Evolutionary conservation across 805 yeast species (phyloP).

Genomic region (Hermanozyma aechmeae): DNA sequence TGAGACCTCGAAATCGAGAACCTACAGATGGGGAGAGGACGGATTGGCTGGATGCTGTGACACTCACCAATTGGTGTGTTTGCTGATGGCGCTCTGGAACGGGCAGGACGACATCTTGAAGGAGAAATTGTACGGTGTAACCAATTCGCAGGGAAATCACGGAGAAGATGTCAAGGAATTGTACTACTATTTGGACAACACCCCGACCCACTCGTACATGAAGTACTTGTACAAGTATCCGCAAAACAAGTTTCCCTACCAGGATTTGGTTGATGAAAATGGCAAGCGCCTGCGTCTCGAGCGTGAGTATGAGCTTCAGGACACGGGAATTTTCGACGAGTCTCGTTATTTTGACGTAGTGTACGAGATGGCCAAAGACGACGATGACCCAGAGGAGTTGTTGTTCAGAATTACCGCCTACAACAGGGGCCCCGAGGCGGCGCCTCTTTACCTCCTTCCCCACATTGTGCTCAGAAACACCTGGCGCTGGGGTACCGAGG

Average conservation of each 20-base stretch:
- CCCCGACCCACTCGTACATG: conserved; percentile 90
- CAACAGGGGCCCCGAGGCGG: conserved; percentile 72
- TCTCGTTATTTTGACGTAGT: conserved; percentile 79
- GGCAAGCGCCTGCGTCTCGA: conserved; percentile 57
- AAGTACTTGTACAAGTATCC: conserved; percentile 89
- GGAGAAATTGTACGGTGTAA: conserved; percentile 80
- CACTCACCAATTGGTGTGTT: conserved; percentile 65
- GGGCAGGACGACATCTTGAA: conserved; percentile 78
- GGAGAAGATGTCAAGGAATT: conserved; percentile 91
- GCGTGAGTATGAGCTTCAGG: conserved; percentile 73
- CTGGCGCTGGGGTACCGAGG: conserved; percentile 82
- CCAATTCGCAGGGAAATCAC: conserved; percentile 91
- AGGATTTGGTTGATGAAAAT: conserved; percentile 60
- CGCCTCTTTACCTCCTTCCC: conserved; percentile 83
- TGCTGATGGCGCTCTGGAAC: conserved; percentile 87
- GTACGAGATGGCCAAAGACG: conserved; percentile 84
- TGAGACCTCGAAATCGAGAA: conserved; percentile 71
- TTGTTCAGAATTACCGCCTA: conserved; percentile 81
- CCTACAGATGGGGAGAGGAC: conserved; percentile 94
- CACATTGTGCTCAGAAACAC: conserved; percentile 80
- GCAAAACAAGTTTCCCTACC: conserved; percentile 75
- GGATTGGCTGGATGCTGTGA: conserved; percentile 89
- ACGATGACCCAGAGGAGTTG: conserved; percentile 70
- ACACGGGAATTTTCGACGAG: conserved; percentile 66
- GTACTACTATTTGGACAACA: conserved; percentile 80